Evolutionary conservation across 768 basidiomycete species (phyloP), one percentile per base, ranked within the genome.

Genomic region (Rossbeevera mucosa): DNA sequence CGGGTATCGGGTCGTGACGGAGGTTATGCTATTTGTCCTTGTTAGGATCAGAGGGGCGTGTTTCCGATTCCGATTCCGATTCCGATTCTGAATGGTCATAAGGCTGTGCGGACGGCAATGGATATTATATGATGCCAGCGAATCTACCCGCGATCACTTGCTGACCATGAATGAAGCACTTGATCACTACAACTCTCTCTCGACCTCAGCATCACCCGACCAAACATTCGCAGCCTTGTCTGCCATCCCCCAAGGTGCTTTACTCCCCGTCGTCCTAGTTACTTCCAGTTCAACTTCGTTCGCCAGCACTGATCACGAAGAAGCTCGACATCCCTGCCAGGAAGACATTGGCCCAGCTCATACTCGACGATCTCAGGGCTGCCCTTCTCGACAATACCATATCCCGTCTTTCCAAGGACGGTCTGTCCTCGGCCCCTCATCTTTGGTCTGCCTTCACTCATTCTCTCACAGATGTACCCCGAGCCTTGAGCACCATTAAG

Each of bases 401-500:
- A 61, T 65, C 74, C 53, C 78, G 76, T 50, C 71, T 90, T 48
- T 68, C 78, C 9, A 59, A 74, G 25, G 80, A 82, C 69, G 82
- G 88, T 88, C 52, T 48, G 75, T 44, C 44, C 33, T 31, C 26
- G 20, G 9, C 5, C 13, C 9, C 4, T 14, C n/a, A 21, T 21
- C 7, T 7, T 43, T 16, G 8, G 4, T 25, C 5, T 25, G 1
- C 13, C 28, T n/a, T 43, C 28, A 55, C 36, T 20, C 42, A 41
- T 46, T 44, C 44, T 44, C 11, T 36, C 47, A 14, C 63, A 93
- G 91, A 91, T 65, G 79, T 81, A 26, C 73, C 80, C 3, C 77
- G 74, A 29, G 90, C 88, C 14, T 72, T 94, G 2, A 70, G 81
- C 42, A 81, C 87, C 1, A 65, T 94, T 52, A 93, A 93, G 68